These are phyloP conservation scores for Eutrema salsugineum DNA, from an alignment of 441 rosid genomes.

Conservation along the genomic window DNA sequence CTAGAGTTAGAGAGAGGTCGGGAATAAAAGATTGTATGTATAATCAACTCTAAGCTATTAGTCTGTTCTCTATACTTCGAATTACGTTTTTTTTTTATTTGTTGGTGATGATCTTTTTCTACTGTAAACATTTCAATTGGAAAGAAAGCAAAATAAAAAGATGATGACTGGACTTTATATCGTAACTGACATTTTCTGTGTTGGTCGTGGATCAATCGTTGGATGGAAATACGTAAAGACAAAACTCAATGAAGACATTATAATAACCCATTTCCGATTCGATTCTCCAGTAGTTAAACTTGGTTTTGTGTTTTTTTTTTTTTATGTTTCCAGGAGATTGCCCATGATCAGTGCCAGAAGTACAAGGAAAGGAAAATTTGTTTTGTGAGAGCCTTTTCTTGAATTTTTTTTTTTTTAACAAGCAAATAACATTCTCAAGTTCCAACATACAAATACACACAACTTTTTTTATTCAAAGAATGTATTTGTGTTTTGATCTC, in stretches of 20 bases:
- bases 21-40: too few species aligned
- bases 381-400: slow-evolving; percentile 52
- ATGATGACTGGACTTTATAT: slow-evolving; percentile 85
- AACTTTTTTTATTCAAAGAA: neutral
- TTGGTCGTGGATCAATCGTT: slow-evolving; percentile 84
- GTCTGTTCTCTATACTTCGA: neutral
- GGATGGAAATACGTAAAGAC: slow-evolving; percentile 99
- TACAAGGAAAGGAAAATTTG: slow-evolving; percentile 98
- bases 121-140: slow-evolving; percentile 77
- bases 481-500: neutral
- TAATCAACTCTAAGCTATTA: neutral
- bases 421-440: neutral
- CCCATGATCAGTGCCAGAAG: slow-evolving; percentile 70
- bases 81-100: neutral
- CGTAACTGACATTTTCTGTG: slow-evolving; percentile 88
- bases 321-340: slow-evolving; percentile 60
- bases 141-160: slow-evolving; percentile 57
- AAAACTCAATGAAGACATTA: neutral
- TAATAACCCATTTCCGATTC: neutral
- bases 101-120: slow-evolving; percentile 25
- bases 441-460: neutral
- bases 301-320: slow-evolving; percentile 17
- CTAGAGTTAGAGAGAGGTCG: too few species aligned
- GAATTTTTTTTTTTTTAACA: neutral
- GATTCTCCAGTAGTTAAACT: neutral